Percentiles rank a stretch among this genome's conserved stretches.
Conservation (phyloP, 306 rosid species). For the Rosa rugosa region DNA sequence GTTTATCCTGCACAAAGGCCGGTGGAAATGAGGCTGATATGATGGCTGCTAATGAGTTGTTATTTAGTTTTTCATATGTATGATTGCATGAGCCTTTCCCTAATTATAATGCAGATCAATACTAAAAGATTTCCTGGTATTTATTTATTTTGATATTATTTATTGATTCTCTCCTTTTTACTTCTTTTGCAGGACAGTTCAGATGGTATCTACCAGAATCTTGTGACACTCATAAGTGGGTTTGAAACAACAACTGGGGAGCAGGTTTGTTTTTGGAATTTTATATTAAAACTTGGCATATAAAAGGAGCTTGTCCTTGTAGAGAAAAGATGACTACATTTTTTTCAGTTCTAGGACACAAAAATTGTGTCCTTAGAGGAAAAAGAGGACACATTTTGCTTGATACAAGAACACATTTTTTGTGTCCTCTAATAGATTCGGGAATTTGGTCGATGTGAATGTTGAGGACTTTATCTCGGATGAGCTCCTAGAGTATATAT, state of each 20-base stretch:
- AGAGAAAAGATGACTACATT: no score
- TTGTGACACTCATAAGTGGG: constrained; percentile 73
- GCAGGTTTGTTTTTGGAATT: constrained; percentile 59
- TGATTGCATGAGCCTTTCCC: not conserved
- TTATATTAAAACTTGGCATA: constrained; percentile 12
- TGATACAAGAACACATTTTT: no score
- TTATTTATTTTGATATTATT: not conserved
- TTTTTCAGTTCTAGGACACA: no score
- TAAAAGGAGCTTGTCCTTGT: not conserved
- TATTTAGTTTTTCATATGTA: constrained; percentile 3
- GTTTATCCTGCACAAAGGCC: constrained; percentile 87
- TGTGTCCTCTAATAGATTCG: no score
- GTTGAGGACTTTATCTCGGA: no score
- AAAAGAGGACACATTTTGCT: no score
- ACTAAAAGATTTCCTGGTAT: not conserved
- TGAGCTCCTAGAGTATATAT: no score
- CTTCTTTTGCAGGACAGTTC: constrained; percentile 54
- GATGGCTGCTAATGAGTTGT: constrained; percentile 82
- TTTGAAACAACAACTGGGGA: constrained; percentile 93
- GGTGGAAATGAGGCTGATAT: constrained; percentile 85
- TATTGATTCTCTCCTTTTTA: not conserved
- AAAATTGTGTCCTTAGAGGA: no score
- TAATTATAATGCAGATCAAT: constrained; percentile 12
- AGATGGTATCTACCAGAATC: constrained; percentile 55
- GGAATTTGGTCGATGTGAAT: no score